Percentiles rank a stretch among this genome's conserved stretches.
Conservation (phyloP, 1,284 basidiomycete genomes). For the Anthracocystis panici-leucophaei region DNA sequence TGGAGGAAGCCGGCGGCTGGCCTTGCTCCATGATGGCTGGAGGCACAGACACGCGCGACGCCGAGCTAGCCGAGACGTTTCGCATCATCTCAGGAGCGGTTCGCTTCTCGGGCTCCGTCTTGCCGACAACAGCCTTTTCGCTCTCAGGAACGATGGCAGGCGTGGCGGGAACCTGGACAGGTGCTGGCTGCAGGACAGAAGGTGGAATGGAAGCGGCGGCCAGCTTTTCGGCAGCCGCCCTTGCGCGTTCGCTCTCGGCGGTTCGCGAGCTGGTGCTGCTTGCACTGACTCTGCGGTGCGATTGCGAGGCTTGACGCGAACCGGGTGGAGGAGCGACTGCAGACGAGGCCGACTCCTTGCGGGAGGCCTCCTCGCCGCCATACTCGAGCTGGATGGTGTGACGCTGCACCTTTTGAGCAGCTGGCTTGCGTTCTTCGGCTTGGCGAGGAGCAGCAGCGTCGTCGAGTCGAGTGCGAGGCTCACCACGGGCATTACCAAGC, state of each 20-base stretch:
- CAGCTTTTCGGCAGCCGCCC: conserved; percentile 42
- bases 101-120: conserved; percentile 10
- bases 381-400: conserved; percentile 68
- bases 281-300: conserved; percentile 36
- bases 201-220: conserved; percentile 36
- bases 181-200: conserved; percentile 37
- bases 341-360: conserved; percentile 31
- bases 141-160: conserved; percentile 37
- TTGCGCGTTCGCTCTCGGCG: conserved; percentile 28
- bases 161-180: conserved; percentile 23
- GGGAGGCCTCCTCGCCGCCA: conserved; percentile 39
- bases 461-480: conserved; percentile 53
- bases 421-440: conserved; percentile 30
- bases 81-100: conserved; percentile 40
- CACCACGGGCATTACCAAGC: conserved; percentile 52
- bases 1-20: conserved; percentile 4
- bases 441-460: conserved; percentile 16
- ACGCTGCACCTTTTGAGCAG: conserved; percentile 60
- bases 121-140: conserved; percentile 28
- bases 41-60: conserved; percentile 44
- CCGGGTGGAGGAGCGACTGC: conserved; percentile 17
- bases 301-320: conserved; percentile 32
- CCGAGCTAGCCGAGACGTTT: conserved; percentile 36
- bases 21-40: conserved; percentile 38
- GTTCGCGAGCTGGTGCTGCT: conserved; percentile 28